Base-by-base conservation (phyloP, 1,284 basidiomycete genomes). In the Ustilago trichophora region DNA sequence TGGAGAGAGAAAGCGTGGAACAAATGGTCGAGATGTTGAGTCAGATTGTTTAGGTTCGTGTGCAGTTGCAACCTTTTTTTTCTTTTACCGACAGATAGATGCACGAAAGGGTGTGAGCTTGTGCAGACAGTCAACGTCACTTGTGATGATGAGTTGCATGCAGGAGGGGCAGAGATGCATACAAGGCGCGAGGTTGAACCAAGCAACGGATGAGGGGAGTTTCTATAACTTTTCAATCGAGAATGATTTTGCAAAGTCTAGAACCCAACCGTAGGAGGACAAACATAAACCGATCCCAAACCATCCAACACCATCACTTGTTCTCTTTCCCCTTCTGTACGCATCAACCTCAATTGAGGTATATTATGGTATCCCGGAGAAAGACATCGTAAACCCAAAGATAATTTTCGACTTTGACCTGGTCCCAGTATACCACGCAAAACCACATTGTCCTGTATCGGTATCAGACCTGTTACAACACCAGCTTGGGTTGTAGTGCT, bases 1-100 rank as follows among this genome's bases (percentile, higher is more conserved):
- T 29, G 8, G 53, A 49, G 41, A 52, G 44, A 13, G 60, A 64
- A 40, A 45, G 32, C 12, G 54, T 64, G 1, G 53, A 64, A 36
- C 60, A 64, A 27, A 35, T 64, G 19, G 45, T 64, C 9, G 53
- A 64, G 33, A 27, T 49, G 25, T 33, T 64, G 12, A 49, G 60
- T 18, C 60, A 64, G n/a, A 41, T 64, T 9, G 48, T 48, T 42
- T 63, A 32, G 46, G 34, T 19, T 16, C 11, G 6, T 13, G n/a
- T 15, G 7, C 32, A 16, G 9, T 11, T 22, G 12, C 16, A 45
- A n/a, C 15, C 26, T 13, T 29, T 29, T 29, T 29, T 29, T n/a
- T n/a, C n/a, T n/a, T n/a, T 45, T 12, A 29, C 32, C 3, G n/a
- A n/a, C n/a, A n/a, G n/a, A n/a, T n/a, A n/a, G n/a, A n/a, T n/a